A percentile compares a stretch with the other conserved stretches of the same genome.
Evolutionary conservation across 2,329 filamentous ascomycete genomes (phyloP).

Genomic region (Tetracladium maxilliforme): DNA sequence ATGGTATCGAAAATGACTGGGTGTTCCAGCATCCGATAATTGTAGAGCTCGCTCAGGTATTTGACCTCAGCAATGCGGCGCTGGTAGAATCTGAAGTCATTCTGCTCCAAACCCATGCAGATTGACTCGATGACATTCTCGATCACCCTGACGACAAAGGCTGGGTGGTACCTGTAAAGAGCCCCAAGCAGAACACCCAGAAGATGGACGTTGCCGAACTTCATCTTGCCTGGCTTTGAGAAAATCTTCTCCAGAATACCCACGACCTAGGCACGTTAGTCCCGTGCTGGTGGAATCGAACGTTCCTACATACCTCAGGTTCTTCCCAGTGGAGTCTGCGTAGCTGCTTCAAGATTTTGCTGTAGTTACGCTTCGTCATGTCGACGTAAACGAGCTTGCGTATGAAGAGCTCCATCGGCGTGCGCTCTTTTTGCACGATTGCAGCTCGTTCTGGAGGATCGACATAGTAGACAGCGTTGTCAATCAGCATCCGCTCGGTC

Average conservation of each 20-base stretch:
- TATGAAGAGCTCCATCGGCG: constrained; percentile 83
- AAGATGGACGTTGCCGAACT: constrained; percentile 91
- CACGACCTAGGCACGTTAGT: too few species aligned
- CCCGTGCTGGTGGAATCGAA: not conserved
- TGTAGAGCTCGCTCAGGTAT: constrained; percentile 91
- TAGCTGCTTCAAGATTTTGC: constrained; percentile 86
- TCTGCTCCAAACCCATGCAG: constrained; percentile 76
- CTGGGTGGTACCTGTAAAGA: constrained; percentile 80
- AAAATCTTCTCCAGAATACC: constrained; percentile 62
- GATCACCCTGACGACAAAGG: constrained; percentile 81
- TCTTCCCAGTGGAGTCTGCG: constrained; percentile 97
- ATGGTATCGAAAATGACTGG: constrained; percentile 89
- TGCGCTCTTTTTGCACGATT: constrained; percentile 92
- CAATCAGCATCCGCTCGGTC: constrained; percentile 93
- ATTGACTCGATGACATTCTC: constrained; percentile 86
- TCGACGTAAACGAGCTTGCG: constrained; percentile 88
- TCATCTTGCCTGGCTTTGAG: constrained; percentile 91
- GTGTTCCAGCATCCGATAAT: constrained; percentile 93
- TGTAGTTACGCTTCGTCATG: constrained; percentile 85
- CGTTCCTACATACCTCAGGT: constrained; percentile 42
- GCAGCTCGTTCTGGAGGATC: constrained; percentile 87
- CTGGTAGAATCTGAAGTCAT: constrained; percentile 96
- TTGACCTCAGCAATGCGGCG: constrained; percentile 90
- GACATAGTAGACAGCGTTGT: constrained; percentile 96
- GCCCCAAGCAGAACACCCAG: constrained; percentile 81